Base-by-base conservation (phyloP, 768 basidiomycete species). In the Cystobasidium onofrii region DNA sequence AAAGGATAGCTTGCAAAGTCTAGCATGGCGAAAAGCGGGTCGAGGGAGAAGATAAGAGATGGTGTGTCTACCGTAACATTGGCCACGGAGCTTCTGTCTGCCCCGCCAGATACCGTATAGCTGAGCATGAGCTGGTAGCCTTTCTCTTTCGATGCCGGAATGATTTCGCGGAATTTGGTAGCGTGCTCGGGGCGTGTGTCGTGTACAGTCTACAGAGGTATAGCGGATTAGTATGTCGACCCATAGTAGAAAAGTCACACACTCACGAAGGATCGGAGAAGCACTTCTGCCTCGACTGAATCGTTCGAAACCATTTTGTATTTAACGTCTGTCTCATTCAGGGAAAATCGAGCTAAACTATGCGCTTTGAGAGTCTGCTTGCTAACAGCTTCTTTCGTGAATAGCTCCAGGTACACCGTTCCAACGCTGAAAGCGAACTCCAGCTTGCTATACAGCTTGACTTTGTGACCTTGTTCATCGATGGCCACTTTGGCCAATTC, bases 1-100 rank as follows among this genome's bases (percentile, higher is more conserved):
- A 86, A 85, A 0, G 87, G 84, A 76, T 85, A 87, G 52, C 85
- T 84, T 78, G 93, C 90, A 82, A 96, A 98, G 63, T 88, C 87
- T 34, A 92, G 82, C n/a, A 99, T 82, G 0, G 90, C 88, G 77
- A 94, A 89, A 64, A 98, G 84, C 0, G 92, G 95, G 75, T 97
- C 92, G 23, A 95, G 84, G 1, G 95, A 89, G 78, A 99, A 90
- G 73, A 98, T 90, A 77, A 98, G 84, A 79, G 89, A 87, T 4
- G 96, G 96, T 25, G 91, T 92, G 78, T 99, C 96, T 33, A 99
- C 84, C 0, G 91, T 92, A 39, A 95, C 83, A 71, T 98, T 85
- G 6, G 88, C 88, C n/a, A 92, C 84, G 1, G 90, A 84, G 43
- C 87, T 84, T 25, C 82, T 80, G 64, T 84, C 83, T 10, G 79